phyloP scores from a whole-genome alignment of 345 rosid species.

The Salix viminalis region DNA sequence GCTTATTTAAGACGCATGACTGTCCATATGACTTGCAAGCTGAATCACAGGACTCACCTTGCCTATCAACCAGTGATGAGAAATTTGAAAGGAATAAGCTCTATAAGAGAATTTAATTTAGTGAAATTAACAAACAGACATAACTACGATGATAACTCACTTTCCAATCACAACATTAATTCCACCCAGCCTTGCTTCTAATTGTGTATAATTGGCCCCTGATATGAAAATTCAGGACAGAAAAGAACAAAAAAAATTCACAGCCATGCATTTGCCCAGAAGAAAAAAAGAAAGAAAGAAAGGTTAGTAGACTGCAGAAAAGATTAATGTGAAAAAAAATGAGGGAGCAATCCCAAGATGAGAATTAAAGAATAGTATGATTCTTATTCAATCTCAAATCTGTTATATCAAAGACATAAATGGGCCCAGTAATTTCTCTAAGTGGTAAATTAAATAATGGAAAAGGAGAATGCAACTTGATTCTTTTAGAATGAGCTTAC shows the following conservation, averaged over 20 bases:
- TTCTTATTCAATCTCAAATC: too few relatives aligned
- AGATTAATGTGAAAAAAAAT: neutral
- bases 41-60: conserved; percentile 82
- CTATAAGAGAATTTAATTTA: neutral
- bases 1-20: conserved; percentile 83
- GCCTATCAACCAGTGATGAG: conserved; percentile 41
- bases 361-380: too few relatives aligned
- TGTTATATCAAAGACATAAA: too few relatives aligned
- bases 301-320: neutral
- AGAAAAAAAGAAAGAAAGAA: neutral
- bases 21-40: conserved; percentile 78
- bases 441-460: too few relatives aligned
- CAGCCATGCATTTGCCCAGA: neutral
- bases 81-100: conserved; percentile 15
- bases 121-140: conserved; percentile 3
- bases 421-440: too few relatives aligned
- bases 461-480: neutral
- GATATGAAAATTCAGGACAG: conserved; percentile 9
- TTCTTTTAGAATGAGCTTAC: neutral
- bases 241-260: neutral
- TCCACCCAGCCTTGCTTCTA: conserved; percentile 71
- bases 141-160: conserved; percentile 32
- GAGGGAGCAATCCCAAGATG: neutral
- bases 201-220: conserved; percentile 41
- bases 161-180: conserved; percentile 75